phyloP scores from a whole-genome alignment of 306 rosid genomes.

The Acacia acuminata region DNA sequence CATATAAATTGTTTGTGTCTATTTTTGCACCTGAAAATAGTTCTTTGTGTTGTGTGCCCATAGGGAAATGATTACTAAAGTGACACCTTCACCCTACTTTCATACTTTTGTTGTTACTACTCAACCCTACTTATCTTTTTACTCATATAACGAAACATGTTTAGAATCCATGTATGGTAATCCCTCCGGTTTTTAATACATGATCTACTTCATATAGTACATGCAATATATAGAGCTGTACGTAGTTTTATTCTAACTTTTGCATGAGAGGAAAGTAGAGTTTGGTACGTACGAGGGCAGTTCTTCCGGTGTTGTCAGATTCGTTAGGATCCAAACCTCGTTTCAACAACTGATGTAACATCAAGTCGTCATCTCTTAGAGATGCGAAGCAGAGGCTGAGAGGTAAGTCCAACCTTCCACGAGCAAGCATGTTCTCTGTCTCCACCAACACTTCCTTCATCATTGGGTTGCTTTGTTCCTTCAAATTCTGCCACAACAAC shows the following conservation, averaged over 20 bases:
- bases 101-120: no score
- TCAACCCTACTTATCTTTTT: background rate
- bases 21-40: no score
- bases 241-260: no score
- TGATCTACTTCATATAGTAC: no score
- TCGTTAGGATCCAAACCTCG: conserved; percentile 80
- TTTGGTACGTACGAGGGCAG: conserved; percentile 66
- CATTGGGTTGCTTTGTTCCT: conserved; percentile 61
- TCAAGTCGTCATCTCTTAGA: conserved; percentile 75
- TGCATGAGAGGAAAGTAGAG: no score
- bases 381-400: conserved; percentile 88
- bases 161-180: background rate
- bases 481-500: conserved; percentile 60
- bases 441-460: conserved; percentile 84
- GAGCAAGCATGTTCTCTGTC: conserved; percentile 90
- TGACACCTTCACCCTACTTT: no score
- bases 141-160: background rate
- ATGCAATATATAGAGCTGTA: no score
- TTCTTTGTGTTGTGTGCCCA: no score
- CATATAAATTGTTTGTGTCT: no score
- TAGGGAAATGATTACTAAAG: no score
- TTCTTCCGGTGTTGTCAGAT: conserved; percentile 71
- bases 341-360: conserved; percentile 74
- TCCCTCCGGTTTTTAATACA: no score
- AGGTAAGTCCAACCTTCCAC: conserved; percentile 90